A percentile compares a stretch with the other conserved stretches of the same genome.
Conservation (phyloP, 768 basidiomycete genomes). For the Suillus brevipes region DNA sequence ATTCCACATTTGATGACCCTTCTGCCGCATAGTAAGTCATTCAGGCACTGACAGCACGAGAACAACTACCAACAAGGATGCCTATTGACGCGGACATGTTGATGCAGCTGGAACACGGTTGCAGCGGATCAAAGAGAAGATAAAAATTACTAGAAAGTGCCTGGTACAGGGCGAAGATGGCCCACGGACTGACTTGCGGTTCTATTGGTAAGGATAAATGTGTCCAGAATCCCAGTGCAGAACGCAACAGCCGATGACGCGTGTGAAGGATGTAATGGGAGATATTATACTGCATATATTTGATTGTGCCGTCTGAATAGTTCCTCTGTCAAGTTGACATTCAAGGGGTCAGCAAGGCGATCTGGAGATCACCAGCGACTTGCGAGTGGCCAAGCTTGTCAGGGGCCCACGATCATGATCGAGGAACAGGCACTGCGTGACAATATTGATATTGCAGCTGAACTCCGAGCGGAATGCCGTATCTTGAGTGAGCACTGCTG, state of each 20-base stretch:
- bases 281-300: not conserved
- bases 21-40: not conserved
- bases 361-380: not conserved
- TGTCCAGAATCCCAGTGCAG: not conserved
- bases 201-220: not conserved
- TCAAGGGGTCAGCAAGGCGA: not conserved
- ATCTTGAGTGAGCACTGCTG: not conserved
- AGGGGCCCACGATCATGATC: not conserved
- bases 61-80: not conserved
- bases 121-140: not conserved
- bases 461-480: not conserved
- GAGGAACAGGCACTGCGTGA: not conserved
- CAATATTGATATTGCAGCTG: not conserved
- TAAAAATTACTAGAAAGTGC: not conserved
- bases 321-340: not conserved
- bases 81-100: not conserved
- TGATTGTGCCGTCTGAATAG: not conserved
- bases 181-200: not conserved
- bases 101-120: not conserved
- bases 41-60: not conserved
- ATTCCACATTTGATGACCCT: not conserved
- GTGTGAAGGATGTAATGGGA: not conserved
- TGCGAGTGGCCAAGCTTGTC: not conserved
- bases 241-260: not conserved
- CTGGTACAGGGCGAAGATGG: not conserved